These are phyloP conservation scores for Anaeramoeba flamelloides DNA, from an alignment of 78 protist species.

Conservation along the genomic window DNA sequence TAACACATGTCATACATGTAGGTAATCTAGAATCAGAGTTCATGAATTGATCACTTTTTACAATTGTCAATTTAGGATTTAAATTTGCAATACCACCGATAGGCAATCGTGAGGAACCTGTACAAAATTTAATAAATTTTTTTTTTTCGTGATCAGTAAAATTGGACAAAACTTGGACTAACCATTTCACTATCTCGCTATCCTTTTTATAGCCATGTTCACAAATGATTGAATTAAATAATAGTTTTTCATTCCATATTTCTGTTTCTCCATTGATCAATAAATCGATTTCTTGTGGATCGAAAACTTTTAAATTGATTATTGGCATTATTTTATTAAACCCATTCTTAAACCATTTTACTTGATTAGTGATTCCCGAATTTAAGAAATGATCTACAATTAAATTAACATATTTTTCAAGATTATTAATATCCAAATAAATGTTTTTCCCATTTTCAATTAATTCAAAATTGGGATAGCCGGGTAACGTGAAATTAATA, in stretches of 20 bases:
- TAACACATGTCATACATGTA: neutral
- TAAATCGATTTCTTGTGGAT: neutral
- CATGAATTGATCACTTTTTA: neutral
- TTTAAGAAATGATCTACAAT: neutral
- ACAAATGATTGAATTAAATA: neutral
- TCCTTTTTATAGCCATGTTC: neutral
- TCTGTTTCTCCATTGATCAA: neutral
- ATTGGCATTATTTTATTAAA: neutral
- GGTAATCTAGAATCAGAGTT: neutral
- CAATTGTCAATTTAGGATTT: neutral
- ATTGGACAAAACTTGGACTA: neutral
- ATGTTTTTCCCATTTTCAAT: neutral
- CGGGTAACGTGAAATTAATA: neutral
- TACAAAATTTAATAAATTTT: neutral
- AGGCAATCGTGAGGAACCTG: neutral
- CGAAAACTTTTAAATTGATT: neutral
- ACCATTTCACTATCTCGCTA: neutral
- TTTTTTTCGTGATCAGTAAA: neutral
- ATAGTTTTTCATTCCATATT: neutral
- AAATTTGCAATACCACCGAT: neutral
- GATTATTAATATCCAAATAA: neutral
- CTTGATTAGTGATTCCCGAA: neutral
- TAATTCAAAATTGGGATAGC: neutral
- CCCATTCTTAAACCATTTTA: neutral
- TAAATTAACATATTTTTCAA: neutral